A percentile compares a stretch with the other conserved stretches of the same genome.
Conservation (phyloP, 2,329 filamentous ascomycete species). For the Verticillium albo-atrum region DNA sequence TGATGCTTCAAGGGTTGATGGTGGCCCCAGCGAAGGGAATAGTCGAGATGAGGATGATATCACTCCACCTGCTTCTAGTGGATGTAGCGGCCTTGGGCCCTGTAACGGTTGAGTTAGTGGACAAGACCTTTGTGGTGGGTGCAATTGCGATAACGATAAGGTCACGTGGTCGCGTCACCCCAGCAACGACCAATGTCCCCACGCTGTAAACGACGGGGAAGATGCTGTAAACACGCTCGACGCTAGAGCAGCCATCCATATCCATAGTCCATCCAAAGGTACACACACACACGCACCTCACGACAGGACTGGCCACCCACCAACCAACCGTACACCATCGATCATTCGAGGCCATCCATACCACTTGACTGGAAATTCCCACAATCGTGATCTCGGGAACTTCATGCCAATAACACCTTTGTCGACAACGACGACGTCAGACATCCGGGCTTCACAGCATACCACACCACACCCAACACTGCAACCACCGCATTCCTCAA, state of each 20-base stretch:
- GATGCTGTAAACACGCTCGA: neutral
- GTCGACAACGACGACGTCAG: neutral
- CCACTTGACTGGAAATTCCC: neutral
- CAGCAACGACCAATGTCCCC: neutral
- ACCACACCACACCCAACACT: neutral
- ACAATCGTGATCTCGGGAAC: neutral
- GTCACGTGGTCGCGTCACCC: constrained; percentile 1
- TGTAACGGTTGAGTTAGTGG: no score
- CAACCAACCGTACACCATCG: neutral
- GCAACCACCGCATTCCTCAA: neutral
- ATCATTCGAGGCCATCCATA: neutral
- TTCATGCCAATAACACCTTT: neutral
- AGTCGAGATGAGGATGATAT: no score
- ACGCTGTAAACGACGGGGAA: neutral
- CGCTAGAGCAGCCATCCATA: neutral
- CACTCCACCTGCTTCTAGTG: no score
- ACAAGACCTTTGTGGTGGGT: neutral
- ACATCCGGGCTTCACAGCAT: neutral
- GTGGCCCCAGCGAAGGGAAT: no score
- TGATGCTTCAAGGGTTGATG: no score
- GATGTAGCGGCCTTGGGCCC: no score
- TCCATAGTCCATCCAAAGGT: no score
- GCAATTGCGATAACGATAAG: neutral
- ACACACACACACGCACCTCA: neutral
- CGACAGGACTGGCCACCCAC: neutral